Base-by-base conservation (phyloP, 768 basidiomycete genomes). In the Psilocybe cyanescens region DNA sequence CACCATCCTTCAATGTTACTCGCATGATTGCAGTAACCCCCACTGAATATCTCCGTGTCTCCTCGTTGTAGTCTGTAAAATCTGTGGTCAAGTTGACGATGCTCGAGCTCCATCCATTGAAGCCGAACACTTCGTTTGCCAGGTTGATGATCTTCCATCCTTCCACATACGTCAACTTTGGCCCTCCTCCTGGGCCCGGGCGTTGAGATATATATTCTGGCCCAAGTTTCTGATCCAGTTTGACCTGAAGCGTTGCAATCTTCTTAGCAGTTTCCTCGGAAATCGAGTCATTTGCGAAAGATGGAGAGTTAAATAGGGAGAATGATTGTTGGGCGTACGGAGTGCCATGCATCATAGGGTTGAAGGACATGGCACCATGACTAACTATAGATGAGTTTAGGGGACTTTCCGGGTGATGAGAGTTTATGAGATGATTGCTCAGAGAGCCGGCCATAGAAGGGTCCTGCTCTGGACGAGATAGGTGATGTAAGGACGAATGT, bases 141-240 rank as follows among this genome's bases (percentile, higher is more conserved):
- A 99, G 83, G 70, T 96, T 97, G 74, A 99, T 97, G 39, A 95
- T 89, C 77, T 94, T 96, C 97, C 97, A 99, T 0, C 97, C 97
- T 72, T 99, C 97, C 1, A 91, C 90, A 70, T 99, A 98, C 14
- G 91, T 95, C 49, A 99, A 78, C 73, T 96, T 97, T 14, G 85
- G 84, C 3, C 92, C 93, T 45, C 90, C 91, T 16, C 89, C 91
- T 2, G 93, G 94, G 3, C 97, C 96, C 6, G 92, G 90, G 14
- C 97, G 82, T 65, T 90, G 89, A 2, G 92, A 94, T 58, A 99
- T 85, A 69, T 86, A 97, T 76, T 99, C 97, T 1, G 97, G 97
- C 2, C 97, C 97, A 17, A 99, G 87, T 67, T 90, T 92, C 75
- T 88, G 89, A 69, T 91, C 82, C 31, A 99, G 81, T 72, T 94